Evolutionary conservation across 148 eudicot species (phyloP).

Genomic region (Spergularia marina): DNA sequence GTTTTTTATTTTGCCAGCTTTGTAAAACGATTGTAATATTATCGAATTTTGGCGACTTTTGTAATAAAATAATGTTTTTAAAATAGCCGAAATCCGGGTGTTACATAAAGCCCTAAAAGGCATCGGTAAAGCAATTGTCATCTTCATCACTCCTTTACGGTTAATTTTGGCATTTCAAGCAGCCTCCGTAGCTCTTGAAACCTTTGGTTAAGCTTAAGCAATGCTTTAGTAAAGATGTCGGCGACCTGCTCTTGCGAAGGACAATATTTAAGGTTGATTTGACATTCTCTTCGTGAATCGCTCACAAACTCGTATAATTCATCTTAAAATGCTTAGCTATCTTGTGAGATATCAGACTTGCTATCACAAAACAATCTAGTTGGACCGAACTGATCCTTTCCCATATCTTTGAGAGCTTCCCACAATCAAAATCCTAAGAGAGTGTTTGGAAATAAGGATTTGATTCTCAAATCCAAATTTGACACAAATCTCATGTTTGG

Average conservation of each 20-base stretch:
- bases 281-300: not conserved
- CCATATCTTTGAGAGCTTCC: not conserved
- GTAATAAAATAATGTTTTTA: too few species aligned
- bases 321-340: not conserved
- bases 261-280: not conserved
- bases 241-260: not conserved
- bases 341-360: not conserved
- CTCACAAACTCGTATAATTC: not conserved
- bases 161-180: not conserved
- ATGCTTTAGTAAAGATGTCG: not conserved
- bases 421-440: too few species aligned
- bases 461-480: too few species aligned
- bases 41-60: too few species aligned
- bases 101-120: too few species aligned
- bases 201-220: not conserved
- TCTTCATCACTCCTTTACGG: not conserved
- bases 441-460: too few species aligned
- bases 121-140: not conserved
- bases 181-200: not conserved
- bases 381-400: not conserved
- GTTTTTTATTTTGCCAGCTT: too few species aligned
- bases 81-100: too few species aligned
- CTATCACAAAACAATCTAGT: not conserved
- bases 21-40: too few species aligned
- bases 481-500: too few species aligned